phyloP scores from a whole-genome alignment of 2,329 filamentous ascomycete genomes.

The Arthroderma uncinatum region DNA sequence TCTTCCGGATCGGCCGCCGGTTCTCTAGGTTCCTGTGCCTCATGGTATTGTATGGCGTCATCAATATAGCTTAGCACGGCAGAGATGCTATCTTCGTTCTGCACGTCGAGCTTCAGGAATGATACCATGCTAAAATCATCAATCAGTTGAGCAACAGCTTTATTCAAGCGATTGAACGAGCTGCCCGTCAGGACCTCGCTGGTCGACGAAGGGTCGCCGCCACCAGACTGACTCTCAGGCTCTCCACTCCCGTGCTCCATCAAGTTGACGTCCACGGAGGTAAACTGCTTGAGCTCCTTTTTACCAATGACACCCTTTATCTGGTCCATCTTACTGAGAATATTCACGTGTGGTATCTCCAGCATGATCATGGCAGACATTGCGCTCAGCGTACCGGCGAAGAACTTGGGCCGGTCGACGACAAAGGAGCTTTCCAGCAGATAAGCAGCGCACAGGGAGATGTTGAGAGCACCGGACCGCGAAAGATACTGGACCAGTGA shows the following conservation, averaged over 20 bases:
- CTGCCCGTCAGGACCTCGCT: slow-evolving; percentile 54
- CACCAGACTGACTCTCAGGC: too few relatives aligned
- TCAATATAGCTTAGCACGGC: slow-evolving; percentile 84
- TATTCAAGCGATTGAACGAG: slow-evolving; percentile 80
- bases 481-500: slow-evolving; percentile 72
- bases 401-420: slow-evolving; percentile 92
- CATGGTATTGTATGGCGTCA: slow-evolving; percentile 85
- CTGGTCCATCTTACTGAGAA: slow-evolving; percentile 95
- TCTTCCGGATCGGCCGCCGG: slow-evolving; percentile 41
- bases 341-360: slow-evolving; percentile 91
- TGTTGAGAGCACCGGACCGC: slow-evolving; percentile 67
- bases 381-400: slow-evolving; percentile 84
- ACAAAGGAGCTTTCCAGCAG: slow-evolving; percentile 93
- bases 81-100: slow-evolving; percentile 83
- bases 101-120: slow-evolving; percentile 78
- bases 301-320: slow-evolving; percentile 80
- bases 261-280: slow-evolving; percentile 72
- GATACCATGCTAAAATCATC: slow-evolving; percentile 98
- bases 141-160: slow-evolving; percentile 79
- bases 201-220: slow-evolving; percentile 48
- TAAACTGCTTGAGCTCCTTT: slow-evolving; percentile 78
- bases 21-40: slow-evolving; percentile 83
- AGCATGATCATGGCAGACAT: slow-evolving; percentile 99
- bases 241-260: slow-evolving; percentile 51
- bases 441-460: slow-evolving; percentile 86